These are phyloP conservation scores for Vitis hybrid DNA, from an alignment of 177 flowering plant species.

Conservation along the genomic window DNA sequence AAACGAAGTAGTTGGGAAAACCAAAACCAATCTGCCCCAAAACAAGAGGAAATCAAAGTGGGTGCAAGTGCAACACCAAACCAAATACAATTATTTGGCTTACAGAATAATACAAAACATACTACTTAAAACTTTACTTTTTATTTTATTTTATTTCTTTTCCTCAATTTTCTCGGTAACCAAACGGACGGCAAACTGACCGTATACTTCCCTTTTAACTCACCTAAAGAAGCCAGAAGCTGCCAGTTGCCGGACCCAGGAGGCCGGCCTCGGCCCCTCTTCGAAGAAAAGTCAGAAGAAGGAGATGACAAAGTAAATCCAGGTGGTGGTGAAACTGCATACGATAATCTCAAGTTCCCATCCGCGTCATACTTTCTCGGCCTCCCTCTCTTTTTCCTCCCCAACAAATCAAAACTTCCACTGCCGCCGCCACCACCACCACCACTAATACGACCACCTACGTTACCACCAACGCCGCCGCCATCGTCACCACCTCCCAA, in stretches of 20 bases:
- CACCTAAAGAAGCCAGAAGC: slow-evolving; percentile 60
- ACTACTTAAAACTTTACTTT: neutral
- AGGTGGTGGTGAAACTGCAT: slow-evolving; percentile 21
- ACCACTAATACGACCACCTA: neutral
- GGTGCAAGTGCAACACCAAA: too few species aligned
- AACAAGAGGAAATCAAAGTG: too few species aligned
- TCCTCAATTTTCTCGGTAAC: slow-evolving; percentile 14
- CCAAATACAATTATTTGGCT: too few species aligned
- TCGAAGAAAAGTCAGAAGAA: slow-evolving; percentile 29
- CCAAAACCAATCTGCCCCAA: too few species aligned
- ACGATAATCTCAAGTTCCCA: slow-evolving; percentile 43
- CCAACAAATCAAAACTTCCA: slow-evolving; percentile 17
- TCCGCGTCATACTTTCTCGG: slow-evolving; percentile 79
- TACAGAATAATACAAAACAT: neutral
- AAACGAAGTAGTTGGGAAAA: too few species aligned
- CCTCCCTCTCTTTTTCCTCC: slow-evolving; percentile 72
- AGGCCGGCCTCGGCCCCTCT: slow-evolving; percentile 62
- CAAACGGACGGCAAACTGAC: slow-evolving; percentile 6
- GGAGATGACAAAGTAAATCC: slow-evolving; percentile 34
- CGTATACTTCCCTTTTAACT: slow-evolving; percentile 12
- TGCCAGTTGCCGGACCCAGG: slow-evolving; percentile 59
- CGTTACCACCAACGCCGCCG: neutral
- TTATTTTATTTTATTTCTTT: too few species aligned
- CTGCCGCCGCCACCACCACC: slow-evolving; percentile 15
- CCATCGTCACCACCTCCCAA: slow-evolving; percentile 2